Conservation (phyloP, 2,329 filamentous ascomycete species). For the Cladorrhinum sp. region DNA sequence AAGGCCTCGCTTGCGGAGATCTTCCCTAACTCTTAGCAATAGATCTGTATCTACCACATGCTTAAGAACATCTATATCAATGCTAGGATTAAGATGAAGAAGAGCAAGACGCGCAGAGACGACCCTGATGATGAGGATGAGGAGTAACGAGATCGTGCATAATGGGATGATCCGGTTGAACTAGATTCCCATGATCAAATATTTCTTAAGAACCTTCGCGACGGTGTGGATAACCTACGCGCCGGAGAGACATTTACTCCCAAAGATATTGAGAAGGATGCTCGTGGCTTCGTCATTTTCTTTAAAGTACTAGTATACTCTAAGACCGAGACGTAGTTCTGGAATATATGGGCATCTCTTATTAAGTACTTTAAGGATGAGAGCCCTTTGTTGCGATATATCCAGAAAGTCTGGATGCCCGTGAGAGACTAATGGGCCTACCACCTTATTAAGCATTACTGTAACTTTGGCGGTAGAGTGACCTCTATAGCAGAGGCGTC, state of each 20-base stretch:
- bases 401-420: conserved; percentile 1
- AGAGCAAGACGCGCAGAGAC: too few species aligned
- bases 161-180: too few species aligned
- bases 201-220: neutral
- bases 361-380: neutral
- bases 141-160: neutral
- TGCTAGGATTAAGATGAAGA: too few species aligned
- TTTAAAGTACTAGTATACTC: neutral
- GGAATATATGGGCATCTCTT: neutral
- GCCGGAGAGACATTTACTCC: neutral
- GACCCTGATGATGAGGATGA: too few species aligned
- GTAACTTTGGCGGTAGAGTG: conserved; percentile 3
- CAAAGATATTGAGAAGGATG: neutral
- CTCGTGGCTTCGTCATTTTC: neutral
- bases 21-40: neutral
- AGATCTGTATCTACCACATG: neutral
- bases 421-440: conserved; percentile 3
- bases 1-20: neutral
- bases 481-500: conserved; percentile 2
- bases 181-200: too few species aligned
- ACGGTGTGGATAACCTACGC: neutral
- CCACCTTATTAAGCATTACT: neutral
- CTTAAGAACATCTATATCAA: too few species aligned
- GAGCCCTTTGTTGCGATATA: neutral
- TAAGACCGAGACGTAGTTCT: neutral